These are phyloP conservation scores for Salvia sclarea DNA, from an alignment of 305 asterid species.

Conservation along the genomic window DNA sequence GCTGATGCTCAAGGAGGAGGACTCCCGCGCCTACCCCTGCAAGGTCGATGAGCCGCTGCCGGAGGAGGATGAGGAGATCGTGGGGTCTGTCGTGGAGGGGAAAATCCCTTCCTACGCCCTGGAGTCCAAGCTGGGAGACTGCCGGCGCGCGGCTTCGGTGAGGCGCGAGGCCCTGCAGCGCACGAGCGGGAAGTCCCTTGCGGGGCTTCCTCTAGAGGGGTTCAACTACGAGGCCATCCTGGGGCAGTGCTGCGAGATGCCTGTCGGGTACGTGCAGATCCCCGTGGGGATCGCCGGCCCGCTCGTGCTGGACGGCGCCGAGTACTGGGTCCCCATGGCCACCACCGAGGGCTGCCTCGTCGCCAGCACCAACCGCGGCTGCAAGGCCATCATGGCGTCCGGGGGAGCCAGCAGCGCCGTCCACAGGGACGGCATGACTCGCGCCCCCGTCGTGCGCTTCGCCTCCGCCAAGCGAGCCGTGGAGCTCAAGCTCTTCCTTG, in stretches of 20 bases:
- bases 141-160: conserved; percentile 40
- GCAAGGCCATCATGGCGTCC: conserved; percentile 45
- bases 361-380: conserved; percentile 52
- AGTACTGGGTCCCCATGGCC: conserved; percentile 48
- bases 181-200: conserved; percentile 38
- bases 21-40: conserved; percentile 37
- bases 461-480: conserved; percentile 44
- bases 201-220: conserved; percentile 44
- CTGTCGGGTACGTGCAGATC: conserved; percentile 53
- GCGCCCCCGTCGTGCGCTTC: conserved; percentile 49
- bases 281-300: conserved; percentile 56
- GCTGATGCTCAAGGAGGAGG: conserved; percentile 44
- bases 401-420: conserved; percentile 46
- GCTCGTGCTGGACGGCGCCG: conserved; percentile 40
- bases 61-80: conserved; percentile 45
- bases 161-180: conserved; percentile 50
- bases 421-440: conserved; percentile 47
- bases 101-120: conserved; percentile 47
- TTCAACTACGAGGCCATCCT: conserved; percentile 44
- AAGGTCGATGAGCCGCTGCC: background rate
- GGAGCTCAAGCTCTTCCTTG: conserved; percentile 43
- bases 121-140: conserved; percentile 48
- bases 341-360: conserved; percentile 50
- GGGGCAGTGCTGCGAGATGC: conserved; percentile 58
- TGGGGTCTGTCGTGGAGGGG: conserved; percentile 44